Evolutionary conservation across 2,329 filamentous ascomycete genomes (phyloP), one percentile per base, ranked within the genome.

Genomic region (Chaetomiaceae sp.): DNA sequence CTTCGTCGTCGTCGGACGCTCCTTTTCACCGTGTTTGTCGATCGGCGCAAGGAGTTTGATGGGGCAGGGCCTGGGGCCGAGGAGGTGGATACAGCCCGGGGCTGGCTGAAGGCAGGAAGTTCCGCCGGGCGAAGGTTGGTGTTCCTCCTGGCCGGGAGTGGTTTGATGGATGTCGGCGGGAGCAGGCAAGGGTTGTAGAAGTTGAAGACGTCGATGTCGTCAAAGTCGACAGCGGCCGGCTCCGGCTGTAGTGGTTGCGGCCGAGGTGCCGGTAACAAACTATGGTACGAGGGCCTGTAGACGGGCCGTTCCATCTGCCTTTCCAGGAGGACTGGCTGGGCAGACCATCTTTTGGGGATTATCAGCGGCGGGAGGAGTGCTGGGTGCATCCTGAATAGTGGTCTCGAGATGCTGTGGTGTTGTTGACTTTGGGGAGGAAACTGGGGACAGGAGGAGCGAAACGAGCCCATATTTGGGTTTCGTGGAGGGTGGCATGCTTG

Each of bases 151-250:
- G 23, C 20, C 10, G 38, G 42, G 13, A 20, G 6, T 8, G 27
- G 45, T 5, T 16, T 4, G 13, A 51, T 41, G 4, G 53, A 16
- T 4, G 46, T 16, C 1, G 55, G 55, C 2, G 55, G 55, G n/a
- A 57, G 48, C 38, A 57, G 49, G 30, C 55, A 57, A 16, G 55
- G 55, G 45, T 57, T 31, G 41, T 55, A 51, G 35, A 54, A 57
- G 16, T 50, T 45, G 50, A 57, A 57, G 44, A 45, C 44, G 21
- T 51, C 53, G 25, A 57, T 49, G 27, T 53, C 44, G 34, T 49
- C 44, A 1, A 44, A n/a, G 30, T 52, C 44, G 40, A 48, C 48
- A 17, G 40, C 31, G 8, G 13, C 21, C 16, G 5, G 35, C 20
- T 40, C 33, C 2, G 42, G 34, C 25, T 13, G 30, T 31, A 16